Evolutionary conservation across 148 eudicot genomes (phyloP).

Genomic region (Pharnaceum exiguum): DNA sequence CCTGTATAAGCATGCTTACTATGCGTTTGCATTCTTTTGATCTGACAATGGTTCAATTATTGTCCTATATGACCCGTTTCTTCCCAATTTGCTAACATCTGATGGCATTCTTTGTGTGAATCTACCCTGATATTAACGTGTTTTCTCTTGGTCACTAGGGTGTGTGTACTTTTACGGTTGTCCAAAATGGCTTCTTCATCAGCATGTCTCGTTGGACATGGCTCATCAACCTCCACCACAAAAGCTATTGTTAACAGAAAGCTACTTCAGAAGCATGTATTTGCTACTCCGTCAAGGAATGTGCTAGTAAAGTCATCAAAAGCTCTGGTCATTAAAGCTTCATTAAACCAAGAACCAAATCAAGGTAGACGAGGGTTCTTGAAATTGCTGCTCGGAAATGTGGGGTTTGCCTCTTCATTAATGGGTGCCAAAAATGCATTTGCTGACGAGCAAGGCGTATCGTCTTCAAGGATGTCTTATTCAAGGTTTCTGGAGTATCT

Average conservation of each 20-base stretch:
- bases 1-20: too few relatives aligned
- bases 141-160: not conserved
- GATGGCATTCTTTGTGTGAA: not conserved
- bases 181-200: constrained; percentile 31
- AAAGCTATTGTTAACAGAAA: constrained; percentile 40
- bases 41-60: too few relatives aligned
- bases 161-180: not conserved
- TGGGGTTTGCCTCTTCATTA: constrained; percentile 53
- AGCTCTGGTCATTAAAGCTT: constrained; percentile 45
- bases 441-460: constrained; percentile 95
- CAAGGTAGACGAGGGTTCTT: constrained; percentile 80
- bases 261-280: constrained; percentile 31
- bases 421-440: constrained; percentile 50
- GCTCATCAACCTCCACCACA: constrained; percentile 25
- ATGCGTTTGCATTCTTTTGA: too few relatives aligned
- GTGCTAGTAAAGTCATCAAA: constrained; percentile 35
- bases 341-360: constrained; percentile 38
- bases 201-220: constrained; percentile 23
- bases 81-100: constrained; percentile 5
- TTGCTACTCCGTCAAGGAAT: constrained; percentile 31
- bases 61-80: too few relatives aligned
- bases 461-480: constrained; percentile 98
- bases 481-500: constrained; percentile 93
- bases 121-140: too few relatives aligned
- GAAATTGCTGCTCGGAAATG: constrained; percentile 76